Evolutionary conservation across 1,139 yeast genomes (phyloP), one percentile per base, ranked within the genome.

Genomic region (Candida tropicalis): DNA sequence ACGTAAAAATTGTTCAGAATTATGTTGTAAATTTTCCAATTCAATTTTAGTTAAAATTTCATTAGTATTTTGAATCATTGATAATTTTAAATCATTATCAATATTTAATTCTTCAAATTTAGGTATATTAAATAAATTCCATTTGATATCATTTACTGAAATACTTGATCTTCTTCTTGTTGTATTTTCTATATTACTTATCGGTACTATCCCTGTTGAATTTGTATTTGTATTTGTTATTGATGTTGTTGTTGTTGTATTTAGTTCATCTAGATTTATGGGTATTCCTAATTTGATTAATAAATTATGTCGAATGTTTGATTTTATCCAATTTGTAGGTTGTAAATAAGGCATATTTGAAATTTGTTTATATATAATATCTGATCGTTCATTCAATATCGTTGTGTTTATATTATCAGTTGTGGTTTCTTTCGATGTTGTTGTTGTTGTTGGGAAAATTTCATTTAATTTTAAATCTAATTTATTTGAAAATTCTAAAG

Each of bases 261-360:
- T 48, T 24, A 77, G 56, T 49, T 78, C 81, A 54, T 81, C 85
- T 28, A 80, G 60, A 50, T 81, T 79, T 32, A 81, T 72, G 0
- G 87, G 86, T 7, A 82, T 73, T 0, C 86, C 86, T 33, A 82
- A 62, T 11, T 77, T 72, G 12, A 80, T 70, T 35, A 84, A 65
- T 38, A 84, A 59, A 49, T 74, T 72, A 51, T 82, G 77, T 33
- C 88, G 74, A 22, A 82, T 71, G 26, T 78, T 72, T 64, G 81
- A 79, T 44, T 71, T 70, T 27, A 69, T 68, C 89, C 89, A 84
- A 52, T 78, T 81, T 24, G 74, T 70, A 0, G 81, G 82, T 26
- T 67, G 70, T 37, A 76, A 58, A 42, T 69, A 68, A 1, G 81
- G 81, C 12, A 65, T 49, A 9, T 64, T 59, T 0, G 77, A 63